Base-by-base conservation (phyloP, 257 asterid species). In the Vinca minor region DNA sequence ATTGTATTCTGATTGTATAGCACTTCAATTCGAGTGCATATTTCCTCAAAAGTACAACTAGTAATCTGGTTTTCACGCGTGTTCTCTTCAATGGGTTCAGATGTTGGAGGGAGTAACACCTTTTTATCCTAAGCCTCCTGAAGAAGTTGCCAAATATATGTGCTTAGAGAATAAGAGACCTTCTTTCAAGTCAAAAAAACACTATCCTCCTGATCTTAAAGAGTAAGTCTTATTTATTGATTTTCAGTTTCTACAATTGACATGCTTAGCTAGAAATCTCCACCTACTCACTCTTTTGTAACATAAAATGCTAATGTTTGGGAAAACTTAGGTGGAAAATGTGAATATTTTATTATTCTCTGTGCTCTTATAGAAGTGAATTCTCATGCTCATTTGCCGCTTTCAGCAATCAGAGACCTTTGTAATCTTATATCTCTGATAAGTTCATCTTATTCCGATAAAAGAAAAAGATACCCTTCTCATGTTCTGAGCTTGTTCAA, bases 41-140 rank as follows among this genome's bases (percentile, higher is more conserved):
- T n/a, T n/a, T n/a, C n/a, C n/a, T n/a, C n/a, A n/a, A n/a, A 59
- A 48, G 13, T 15, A 60, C 3, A 4, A 52, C n/a, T n/a, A n/a
- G n/a, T 70, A 9, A 14, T 41, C 18, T 53, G 54, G n/a, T 21
- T 56, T 61, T 62, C 38, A 62, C 34, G 12, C 35, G 45, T 62
- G n/a, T 66, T 38, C 63, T 50, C 60, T 53, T 32, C 25, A 23
- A 58, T 73, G 58, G 62, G 5, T 71, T 61, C 73, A 91, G 98
- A 92, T 92, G 96, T 73, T 92, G 84, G 96, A 92, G 73, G 96
- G 98, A 55, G 59, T 72, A 3, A 81, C 85, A 4, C 88, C 96
- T 23, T 81, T 83, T 82, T 77, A 90, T 52, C 87, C 96, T 71
- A 92, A 87, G 79, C 65, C 93, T 67, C 85, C 88, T 0, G 91